Percentiles rank a stretch among this genome's conserved stretches.
Evolutionary conservation across 345 rosid genomes (phyloP).

Genomic region (Arabidopsis arenosa): DNA sequence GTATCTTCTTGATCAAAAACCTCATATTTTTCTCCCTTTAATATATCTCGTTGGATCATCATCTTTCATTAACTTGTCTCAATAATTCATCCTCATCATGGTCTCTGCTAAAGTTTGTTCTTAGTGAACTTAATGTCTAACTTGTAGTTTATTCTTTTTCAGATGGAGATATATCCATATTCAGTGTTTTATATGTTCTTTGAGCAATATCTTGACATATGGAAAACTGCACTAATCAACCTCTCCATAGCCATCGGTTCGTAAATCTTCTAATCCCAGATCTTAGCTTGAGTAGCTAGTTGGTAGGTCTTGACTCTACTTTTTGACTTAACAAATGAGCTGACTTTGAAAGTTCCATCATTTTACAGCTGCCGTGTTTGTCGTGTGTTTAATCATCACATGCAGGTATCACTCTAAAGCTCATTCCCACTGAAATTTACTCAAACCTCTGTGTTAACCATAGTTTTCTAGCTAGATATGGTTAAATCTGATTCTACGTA

Average conservation of each 20-base stretch:
- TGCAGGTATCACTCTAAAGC: constrained; percentile 67
- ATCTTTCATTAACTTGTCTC: neutral
- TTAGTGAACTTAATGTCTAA: neutral
- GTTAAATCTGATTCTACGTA: neutral
- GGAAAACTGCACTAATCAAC: constrained; percentile 94
- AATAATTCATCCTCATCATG: constrained; percentile 9
- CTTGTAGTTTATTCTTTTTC: constrained; percentile 43
- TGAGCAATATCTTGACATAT: constrained; percentile 97
- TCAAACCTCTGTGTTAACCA: neutral
- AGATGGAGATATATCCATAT: constrained; percentile 97
- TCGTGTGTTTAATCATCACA: constrained; percentile 85
- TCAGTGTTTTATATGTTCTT: constrained; percentile 98
- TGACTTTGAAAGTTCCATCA: constrained; percentile 18
- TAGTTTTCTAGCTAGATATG: neutral
- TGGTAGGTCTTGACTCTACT: constrained; percentile 10
- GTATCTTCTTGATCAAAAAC: constrained; percentile 12
- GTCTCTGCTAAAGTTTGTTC: constrained; percentile 8
- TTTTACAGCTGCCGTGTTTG: constrained; percentile 81
- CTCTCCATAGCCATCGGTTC: constrained; percentile 93
- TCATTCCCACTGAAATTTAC: neutral
- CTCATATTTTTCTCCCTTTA: neutral
- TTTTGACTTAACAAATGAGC: constrained; percentile 8
- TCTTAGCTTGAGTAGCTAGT: constrained; percentile 5
- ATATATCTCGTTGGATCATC: neutral
- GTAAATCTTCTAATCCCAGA: constrained; percentile 45